Evolutionary conservation across 495 filamentous ascomycete genomes (phyloP), one percentile per base, ranked within the genome.

Genomic region (Hyaloscypha hepaticicola): DNA sequence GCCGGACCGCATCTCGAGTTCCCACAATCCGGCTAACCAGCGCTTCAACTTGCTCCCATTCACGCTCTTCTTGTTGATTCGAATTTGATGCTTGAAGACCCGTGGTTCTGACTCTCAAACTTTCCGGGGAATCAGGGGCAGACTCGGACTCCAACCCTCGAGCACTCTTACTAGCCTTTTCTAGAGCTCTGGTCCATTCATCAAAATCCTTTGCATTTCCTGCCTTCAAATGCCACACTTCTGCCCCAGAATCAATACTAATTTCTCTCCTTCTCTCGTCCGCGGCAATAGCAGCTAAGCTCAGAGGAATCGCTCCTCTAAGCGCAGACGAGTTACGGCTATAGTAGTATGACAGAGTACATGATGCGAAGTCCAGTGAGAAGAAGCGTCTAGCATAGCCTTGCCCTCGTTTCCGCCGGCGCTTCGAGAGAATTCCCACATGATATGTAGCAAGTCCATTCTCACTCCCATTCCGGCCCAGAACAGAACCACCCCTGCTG

Each of bases 191-290:
- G 49, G 88, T 91, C 95, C 95, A 99, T 1, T 88, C 88, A 24
- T 78, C 80, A 75, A 97, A 99, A 52, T 98, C 96, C 62, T 86
- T 87, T 8, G 85, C 82, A 66, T 89, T 94, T 27, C 80, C 82
- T 25, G 94, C 92, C 65, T 87, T 87, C n/a, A 99, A 80, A 79
- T 97, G 95, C 95, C 95, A 99, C 11, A 99, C 84, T 74, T 99
- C 95, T 5, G 94, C 93, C 0, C 95, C 95, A 0, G 96, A 98
- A 71, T 99, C 95, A 56, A 99, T 92, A 16, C 91, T 96, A 28
- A 99, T 97, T 77, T 98, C 93, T 56, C 92, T 84, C 50, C 89
- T 83, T 70, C 87, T 86, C 69, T 92, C 90, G 70, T 95, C 93
- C 21, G 92, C 92, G 2, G 91, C 89, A 29, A 98, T 89, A 2